phyloP scores from a whole-genome alignment of 495 filamentous ascomycete genomes.

The Cercophora samala region DNA sequence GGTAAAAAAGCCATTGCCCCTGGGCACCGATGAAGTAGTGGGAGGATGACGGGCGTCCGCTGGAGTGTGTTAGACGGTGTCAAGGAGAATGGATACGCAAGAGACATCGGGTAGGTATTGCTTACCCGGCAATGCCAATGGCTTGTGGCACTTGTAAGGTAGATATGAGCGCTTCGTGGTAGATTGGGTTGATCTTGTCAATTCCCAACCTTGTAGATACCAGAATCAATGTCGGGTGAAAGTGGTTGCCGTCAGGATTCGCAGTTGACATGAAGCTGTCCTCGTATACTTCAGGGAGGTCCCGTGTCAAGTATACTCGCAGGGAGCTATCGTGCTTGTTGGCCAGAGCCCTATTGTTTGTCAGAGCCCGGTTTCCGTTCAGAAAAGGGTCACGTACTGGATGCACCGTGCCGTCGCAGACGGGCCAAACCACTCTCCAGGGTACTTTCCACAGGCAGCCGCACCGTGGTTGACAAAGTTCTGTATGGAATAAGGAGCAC shows the following conservation, averaged over 20 bases:
- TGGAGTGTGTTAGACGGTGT: conserved; percentile 33
- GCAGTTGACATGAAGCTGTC: conserved; percentile 78
- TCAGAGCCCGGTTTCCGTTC: conserved; percentile 23
- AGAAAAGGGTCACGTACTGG: conserved; percentile 59
- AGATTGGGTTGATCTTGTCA: conserved; percentile 86
- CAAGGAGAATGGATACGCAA: neutral
- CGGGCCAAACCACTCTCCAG: conserved; percentile 99
- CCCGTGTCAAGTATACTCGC: conserved; percentile 82
- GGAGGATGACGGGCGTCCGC: conserved; percentile 88
- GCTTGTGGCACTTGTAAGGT: conserved; percentile 82
- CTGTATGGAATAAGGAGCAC: conserved; percentile 91
- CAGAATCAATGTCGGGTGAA: conserved; percentile 83
- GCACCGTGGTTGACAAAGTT: conserved; percentile 89
- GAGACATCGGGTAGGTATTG: neutral
- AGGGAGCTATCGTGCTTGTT: conserved; percentile 57
- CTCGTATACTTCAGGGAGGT: conserved; percentile 88
- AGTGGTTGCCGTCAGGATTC: conserved; percentile 55
- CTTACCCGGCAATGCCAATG: conserved; percentile 92
- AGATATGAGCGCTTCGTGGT: conserved; percentile 83
- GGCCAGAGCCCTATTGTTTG: conserved; percentile 61
- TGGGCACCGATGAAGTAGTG: conserved; percentile 99
- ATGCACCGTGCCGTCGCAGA: conserved; percentile 95
- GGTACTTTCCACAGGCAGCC: conserved; percentile 83
- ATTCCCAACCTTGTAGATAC: conserved; percentile 87
- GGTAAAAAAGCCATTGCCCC: conserved; percentile 83